Conservation (phyloP, 1,284 basidiomycete species). For the Ceratobasidium sp. region DNA sequence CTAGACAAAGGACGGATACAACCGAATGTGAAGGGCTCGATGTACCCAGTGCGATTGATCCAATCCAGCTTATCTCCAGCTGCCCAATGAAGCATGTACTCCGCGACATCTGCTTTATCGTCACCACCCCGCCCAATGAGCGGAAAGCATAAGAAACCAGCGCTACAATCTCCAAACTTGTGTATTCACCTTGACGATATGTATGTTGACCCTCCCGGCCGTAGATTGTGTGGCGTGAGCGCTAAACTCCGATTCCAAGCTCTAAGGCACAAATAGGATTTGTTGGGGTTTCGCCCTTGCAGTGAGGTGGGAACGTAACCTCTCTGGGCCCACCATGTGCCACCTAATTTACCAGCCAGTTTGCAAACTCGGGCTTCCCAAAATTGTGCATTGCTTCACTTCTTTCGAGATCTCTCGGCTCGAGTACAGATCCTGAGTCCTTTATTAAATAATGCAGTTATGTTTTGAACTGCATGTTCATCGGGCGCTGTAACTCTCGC, state of each 20-base stretch:
- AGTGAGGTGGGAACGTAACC: too few species aligned
- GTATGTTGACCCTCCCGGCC: conserved; percentile 44
- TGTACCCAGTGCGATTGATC: conserved; percentile 50
- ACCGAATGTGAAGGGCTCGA: conserved; percentile 7
- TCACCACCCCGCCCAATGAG: too few species aligned
- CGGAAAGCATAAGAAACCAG: conserved; percentile 39
- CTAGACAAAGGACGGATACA: too few species aligned
- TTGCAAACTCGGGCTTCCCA: conserved; percentile 49
- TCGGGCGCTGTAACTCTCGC: too few species aligned
- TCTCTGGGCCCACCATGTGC: too few species aligned
- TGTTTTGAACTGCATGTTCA: background rate
- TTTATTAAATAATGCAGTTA: conserved; percentile 44
- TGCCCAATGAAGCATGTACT: conserved; percentile 43
- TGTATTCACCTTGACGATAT: conserved; percentile 49
- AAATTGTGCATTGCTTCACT: background rate
- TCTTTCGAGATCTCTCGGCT: background rate
- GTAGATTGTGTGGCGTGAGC: conserved; percentile 42
- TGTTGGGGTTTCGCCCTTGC: conserved; percentile 38
- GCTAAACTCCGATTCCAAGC: conserved; percentile 46
- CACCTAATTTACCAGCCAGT: conserved; percentile 43
- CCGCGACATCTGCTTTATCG: conserved; percentile 40
- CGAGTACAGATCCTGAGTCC: conserved; percentile 47
- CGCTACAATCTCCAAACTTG: conserved; percentile 45
- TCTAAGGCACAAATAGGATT: conserved; percentile 50
- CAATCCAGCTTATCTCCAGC: conserved; percentile 50